phyloP scores from a whole-genome alignment of 805 yeast genomes.

The Saccharomycopsis sp. region DNA sequence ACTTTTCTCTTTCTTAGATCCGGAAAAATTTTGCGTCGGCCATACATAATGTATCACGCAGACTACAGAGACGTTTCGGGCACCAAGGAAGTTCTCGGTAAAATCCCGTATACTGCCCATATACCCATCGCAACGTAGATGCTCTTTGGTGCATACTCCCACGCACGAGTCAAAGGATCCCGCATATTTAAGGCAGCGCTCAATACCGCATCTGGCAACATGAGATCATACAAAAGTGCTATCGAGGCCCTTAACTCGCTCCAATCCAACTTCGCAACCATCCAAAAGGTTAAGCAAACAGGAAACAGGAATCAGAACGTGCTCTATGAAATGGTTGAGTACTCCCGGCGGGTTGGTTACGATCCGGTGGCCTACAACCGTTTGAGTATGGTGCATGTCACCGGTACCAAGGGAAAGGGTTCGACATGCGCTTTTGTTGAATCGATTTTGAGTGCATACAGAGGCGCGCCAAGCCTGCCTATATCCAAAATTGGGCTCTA shows the following conservation, averaged over 20 bases:
- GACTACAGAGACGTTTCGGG: no score
- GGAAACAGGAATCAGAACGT: constrained; percentile 62
- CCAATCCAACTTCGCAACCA: constrained; percentile 86
- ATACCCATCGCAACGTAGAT: not conserved
- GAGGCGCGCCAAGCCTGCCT: constrained; percentile 25
- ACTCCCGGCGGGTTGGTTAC: constrained; percentile 68
- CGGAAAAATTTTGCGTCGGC: not conserved
- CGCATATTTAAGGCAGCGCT: not conserved
- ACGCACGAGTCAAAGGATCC: not conserved
- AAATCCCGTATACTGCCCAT: no score
- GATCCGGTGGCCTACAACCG: constrained; percentile 58
- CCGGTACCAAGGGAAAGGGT: constrained; percentile 98
- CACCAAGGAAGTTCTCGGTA: no score
- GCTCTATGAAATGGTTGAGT: constrained; percentile 80
- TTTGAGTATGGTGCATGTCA: constrained; percentile 79
- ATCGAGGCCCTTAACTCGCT: constrained; percentile 74
- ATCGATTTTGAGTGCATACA: constrained; percentile 67
- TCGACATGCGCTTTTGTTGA: constrained; percentile 94
- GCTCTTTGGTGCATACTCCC: not conserved
- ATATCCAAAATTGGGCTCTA: constrained; percentile 78
- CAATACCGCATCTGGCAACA: constrained; percentile 5
- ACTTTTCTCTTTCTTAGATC: not conserved
- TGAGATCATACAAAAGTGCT: constrained; percentile 53
- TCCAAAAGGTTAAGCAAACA: constrained; percentile 71
- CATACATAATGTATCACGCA: no score